Evolutionary conservation across 1,284 basidiomycete species (phyloP), one percentile per base, ranked within the genome.

Genomic region (Fomitiporia mediterranea): DNA sequence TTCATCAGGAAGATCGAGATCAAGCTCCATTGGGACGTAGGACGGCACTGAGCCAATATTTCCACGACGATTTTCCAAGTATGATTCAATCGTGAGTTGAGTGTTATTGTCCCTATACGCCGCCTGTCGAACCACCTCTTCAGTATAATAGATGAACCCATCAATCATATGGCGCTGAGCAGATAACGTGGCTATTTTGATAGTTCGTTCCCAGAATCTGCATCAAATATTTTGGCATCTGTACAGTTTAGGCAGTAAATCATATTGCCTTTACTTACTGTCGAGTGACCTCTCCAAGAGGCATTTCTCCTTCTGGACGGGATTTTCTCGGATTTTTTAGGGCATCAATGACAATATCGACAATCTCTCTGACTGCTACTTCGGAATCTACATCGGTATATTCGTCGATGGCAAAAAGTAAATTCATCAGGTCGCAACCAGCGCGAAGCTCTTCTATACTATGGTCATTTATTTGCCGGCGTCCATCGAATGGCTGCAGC

Each of bases 11-110:
- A 84, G 66, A 60, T 83, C 79, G 49, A 83, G 28, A 1, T 32
- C 73, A 28, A 62, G 76, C 70, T 83, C 81, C 46, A 81, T 79
- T 4, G 82, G 66, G 15, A 73, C 80, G 70, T 77, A 83, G 61
- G 77, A 81, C 13, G 82, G 79, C 60, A 80, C 81, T 65, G 80
- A 80, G 1, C 78, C 82, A 68, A 67, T 74, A 23, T 80, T 83
- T 59, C 83, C 78, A 43, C 82, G 72, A 35, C 82, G 73, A 38
- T 81, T 65, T 56, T 75, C 72, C 61, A 84, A 80, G 59, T 82
- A 84, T 3, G 78, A 76, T 56, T 84, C 80, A 23, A 84, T 69
- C 64, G 81, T 77, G 7, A 76, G 78, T 38, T 81, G 67, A 7
- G 66, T 58, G 4, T 69, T 74, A 0, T 69, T 69, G 60, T 78